These are phyloP conservation scores for Moricandia arvensis DNA, from an alignment of 345 rosid genomes.

Conservation along the genomic window DNA sequence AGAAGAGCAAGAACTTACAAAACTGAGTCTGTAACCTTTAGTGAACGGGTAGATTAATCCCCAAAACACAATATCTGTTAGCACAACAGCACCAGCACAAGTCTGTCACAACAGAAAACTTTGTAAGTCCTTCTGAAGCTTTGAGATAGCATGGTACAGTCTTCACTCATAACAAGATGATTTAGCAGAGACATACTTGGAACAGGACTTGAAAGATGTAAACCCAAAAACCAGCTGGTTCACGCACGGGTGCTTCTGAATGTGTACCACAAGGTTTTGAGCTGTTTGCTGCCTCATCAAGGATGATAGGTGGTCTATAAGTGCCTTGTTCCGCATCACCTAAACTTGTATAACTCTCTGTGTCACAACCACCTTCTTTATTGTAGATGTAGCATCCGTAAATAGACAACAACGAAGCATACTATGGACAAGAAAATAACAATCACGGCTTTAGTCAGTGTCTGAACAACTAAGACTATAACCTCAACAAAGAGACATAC, in stretches of 20 bases:
- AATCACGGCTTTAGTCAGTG: constrained; percentile 12
- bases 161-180: constrained; percentile 16
- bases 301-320: constrained; percentile 52
- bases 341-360: constrained; percentile 23
- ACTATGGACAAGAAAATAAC: constrained; percentile 34
- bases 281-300: constrained; percentile 24
- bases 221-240: constrained; percentile 50
- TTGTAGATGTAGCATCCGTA: constrained; percentile 52
- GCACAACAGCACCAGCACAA: constrained; percentile 83
- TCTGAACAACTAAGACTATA: background rate
- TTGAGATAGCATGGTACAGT: background rate
- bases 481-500: constrained; percentile 33
- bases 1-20: constrained; percentile 55
- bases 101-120: constrained; percentile 40
- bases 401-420: constrained; percentile 66
- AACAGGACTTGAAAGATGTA: constrained; percentile 66
- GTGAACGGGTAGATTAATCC: constrained; percentile 67
- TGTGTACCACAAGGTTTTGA: constrained; percentile 38
- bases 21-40: constrained; percentile 46
- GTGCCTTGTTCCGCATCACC: constrained; percentile 47
- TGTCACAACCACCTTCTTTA: constrained; percentile 19
- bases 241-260: constrained; percentile 29
- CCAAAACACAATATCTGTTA: constrained; percentile 92
- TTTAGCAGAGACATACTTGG: constrained; percentile 48
- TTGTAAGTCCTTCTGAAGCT: too few relatives aligned